Percentiles rank a stretch among this genome's conserved stretches.
phyloP scores from a whole-genome alignment of 164 flowering plant genomes.

The Annona cherimola region DNA sequence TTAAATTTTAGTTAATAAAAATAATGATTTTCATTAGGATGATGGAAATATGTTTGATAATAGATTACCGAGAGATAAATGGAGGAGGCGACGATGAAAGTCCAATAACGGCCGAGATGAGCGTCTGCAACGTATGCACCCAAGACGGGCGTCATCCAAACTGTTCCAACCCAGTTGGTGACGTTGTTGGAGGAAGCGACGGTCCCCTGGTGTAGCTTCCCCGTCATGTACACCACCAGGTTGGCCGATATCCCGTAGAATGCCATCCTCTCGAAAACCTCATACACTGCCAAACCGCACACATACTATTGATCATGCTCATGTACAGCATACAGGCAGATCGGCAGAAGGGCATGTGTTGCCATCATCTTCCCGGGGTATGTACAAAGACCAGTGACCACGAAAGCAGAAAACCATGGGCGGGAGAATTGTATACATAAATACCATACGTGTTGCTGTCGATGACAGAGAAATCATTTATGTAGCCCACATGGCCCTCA shows the following conservation, averaged over 20 bases:
- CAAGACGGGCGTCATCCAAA: slow-evolving; percentile 60
- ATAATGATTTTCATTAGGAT: too few relatives aligned
- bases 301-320: not conserved
- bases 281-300: slow-evolving; percentile 36
- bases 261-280: slow-evolving; percentile 71
- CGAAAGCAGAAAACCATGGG: too few relatives aligned
- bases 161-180: slow-evolving; percentile 59
- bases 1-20: too few relatives aligned
- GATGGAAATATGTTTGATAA: not conserved
- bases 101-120: slow-evolving; percentile 63
- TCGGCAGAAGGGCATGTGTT: too few relatives aligned
- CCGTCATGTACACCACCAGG: slow-evolving; percentile 45
- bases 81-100: slow-evolving; percentile 43
- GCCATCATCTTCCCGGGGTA: too few relatives aligned
- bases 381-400: too few relatives aligned
- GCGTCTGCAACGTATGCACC: slow-evolving; percentile 78
- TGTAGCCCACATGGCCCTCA: too few relatives aligned
- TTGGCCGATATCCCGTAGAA: slow-evolving; percentile 69
- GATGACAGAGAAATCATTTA: too few relatives aligned
- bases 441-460: too few relatives aligned
- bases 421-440: too few relatives aligned
- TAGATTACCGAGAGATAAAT: slow-evolving; percentile 49
- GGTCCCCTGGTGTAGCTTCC: slow-evolving; percentile 55
- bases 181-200: slow-evolving; percentile 56
- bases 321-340: too few relatives aligned